Evolutionary conservation across 345 rosid species (phyloP), one percentile per base, ranked within the genome.

Genomic region (Pistacia atlantica): DNA sequence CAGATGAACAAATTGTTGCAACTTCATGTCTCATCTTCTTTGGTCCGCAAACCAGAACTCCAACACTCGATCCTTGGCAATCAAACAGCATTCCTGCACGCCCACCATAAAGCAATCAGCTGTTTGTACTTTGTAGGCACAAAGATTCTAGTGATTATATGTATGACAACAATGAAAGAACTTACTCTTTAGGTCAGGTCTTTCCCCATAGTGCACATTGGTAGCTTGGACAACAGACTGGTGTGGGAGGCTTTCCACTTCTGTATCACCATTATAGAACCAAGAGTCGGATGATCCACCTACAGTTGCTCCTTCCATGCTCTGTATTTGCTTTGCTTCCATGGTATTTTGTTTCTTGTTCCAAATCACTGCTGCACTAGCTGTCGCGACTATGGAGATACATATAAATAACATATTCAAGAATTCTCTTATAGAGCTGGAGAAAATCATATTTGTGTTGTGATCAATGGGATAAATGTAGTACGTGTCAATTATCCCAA

Each of bases 131-230:
- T 42, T 42, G 8, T 7, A 42, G 46, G 46, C 46, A 42, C 46
- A 8, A 42, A 42, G 46, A 8, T 42, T 42, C 9, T 42, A 42
- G 8, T 42, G 46, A 42, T 8, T 0, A 5, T 42, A 42, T 42
- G 1, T n/a, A 7, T 35, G 20, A 33, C 56, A 7, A 49, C 61
- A 13, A 22, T n/a, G 4, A 46, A 72, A 22, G 42, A 33, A 74
- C 94, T 85, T 84, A 93, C 98, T 90, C 77, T 77, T 90, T 8
- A 93, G 79, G 49, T 90, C 82, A 59, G 99, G 99, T 49, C 94
- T 84, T 78, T 64, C 83, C 13, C 97, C 97, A 14, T 86, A 87
- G 77, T 82, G 83, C 68, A 92, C 79, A 35, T 63, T 76, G 66
- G 91, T 88, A 74, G 83, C 84, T 54, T 89, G 85, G 4, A 70